Percentiles rank a stretch among this genome's conserved stretches.
phyloP scores from a whole-genome alignment of 2,329 filamentous ascomycete genomes.

The Pseudogymnoascus verrucosus region DNA sequence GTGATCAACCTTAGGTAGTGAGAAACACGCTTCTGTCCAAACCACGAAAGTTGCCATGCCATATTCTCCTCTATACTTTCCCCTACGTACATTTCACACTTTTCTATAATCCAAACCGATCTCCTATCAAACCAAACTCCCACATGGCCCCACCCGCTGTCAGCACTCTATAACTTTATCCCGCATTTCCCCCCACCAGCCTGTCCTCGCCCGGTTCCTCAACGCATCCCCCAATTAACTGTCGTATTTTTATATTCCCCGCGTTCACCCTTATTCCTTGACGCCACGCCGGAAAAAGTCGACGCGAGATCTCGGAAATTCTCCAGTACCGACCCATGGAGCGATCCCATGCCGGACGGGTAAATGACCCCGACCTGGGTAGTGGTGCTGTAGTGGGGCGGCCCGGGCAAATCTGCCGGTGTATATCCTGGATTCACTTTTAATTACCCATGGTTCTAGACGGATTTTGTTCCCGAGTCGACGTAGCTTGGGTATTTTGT shows the following conservation, averaged over 20 bases:
- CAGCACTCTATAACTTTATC: constrained; percentile 4
- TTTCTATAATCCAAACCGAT: not conserved
- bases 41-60: not conserved
- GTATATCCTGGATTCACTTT: not conserved
- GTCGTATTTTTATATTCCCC: not conserved
- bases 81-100: not conserved
- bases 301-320: not conserved
- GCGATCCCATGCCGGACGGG: not conserved
- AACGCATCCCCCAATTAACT: not conserved
- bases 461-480: not conserved
- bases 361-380: not conserved
- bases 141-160: not conserved
- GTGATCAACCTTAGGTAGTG: not conserved
- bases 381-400: not conserved
- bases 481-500: not conserved
- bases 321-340: not conserved
- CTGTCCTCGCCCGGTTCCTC: not conserved
- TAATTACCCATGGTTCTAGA: not conserved
- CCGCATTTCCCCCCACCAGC: not conserved
- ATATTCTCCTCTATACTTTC: not conserved
- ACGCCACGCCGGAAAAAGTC: not conserved
- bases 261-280: not conserved
- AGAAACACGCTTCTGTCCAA: not conserved
- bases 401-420: not conserved
- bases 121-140: not conserved